Evolutionary conservation across 2,329 filamentous ascomycete species (phyloP).

Genomic region (Microascus cirrosus): DNA sequence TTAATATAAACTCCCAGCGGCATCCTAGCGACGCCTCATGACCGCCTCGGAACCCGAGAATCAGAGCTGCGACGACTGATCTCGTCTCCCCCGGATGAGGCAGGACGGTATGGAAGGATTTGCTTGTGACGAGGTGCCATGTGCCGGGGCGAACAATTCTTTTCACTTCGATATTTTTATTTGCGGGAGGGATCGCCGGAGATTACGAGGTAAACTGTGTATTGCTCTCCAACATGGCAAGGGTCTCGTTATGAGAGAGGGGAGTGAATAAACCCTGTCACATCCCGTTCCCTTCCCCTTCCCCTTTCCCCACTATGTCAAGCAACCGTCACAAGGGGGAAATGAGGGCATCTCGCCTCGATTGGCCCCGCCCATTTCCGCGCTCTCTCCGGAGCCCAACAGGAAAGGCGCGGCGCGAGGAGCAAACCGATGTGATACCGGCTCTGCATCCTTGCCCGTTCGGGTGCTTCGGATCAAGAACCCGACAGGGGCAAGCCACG

Average conservation of each 20-base stretch:
- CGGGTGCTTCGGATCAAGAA: neutral
- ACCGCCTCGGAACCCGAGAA: neutral
- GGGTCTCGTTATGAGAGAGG: neutral
- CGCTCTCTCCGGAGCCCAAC: neutral
- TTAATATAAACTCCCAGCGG: slow-evolving; percentile 1
- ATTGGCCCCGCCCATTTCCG: too few species aligned
- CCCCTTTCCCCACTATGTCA: neutral
- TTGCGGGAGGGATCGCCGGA: neutral
- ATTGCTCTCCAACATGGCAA: neutral
- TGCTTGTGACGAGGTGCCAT: neutral
- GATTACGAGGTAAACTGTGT: too few species aligned
- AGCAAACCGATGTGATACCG: too few species aligned
- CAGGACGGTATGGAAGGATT: neutral
- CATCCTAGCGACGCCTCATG: slow-evolving; percentile 1
- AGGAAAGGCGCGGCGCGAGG: too few species aligned
- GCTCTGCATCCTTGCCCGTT: neutral
- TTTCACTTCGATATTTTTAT: neutral
- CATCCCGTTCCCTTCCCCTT: neutral
- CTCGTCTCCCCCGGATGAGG: slow-evolving; percentile 2
- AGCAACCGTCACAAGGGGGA: neutral
- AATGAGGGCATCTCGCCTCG: neutral
- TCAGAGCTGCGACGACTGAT: neutral
- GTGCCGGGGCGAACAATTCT: neutral
- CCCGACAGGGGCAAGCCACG: neutral
- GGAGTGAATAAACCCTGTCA: neutral